Percentiles rank a stretch among this genome's conserved stretches.
phyloP scores from a whole-genome alignment of 2,329 filamentous ascomycete species.

The Bertia moriformis region DNA sequence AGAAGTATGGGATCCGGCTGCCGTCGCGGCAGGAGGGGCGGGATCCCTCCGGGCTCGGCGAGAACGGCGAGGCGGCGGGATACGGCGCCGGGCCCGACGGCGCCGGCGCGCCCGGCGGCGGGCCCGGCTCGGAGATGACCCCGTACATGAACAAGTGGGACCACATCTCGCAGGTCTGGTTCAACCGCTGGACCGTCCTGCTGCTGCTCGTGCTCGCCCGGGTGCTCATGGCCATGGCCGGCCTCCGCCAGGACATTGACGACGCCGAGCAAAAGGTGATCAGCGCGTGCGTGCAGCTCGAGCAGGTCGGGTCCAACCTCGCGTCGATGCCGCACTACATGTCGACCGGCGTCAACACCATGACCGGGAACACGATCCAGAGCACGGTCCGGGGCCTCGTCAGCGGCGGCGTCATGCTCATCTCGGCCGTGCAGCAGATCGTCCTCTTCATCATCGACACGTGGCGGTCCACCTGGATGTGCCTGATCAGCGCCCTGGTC shows the following conservation, averaged over 20 bases:
- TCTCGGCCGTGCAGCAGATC: slow-evolving; percentile 52
- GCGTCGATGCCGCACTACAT: slow-evolving; percentile 59
- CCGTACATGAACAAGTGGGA: slow-evolving; percentile 55
- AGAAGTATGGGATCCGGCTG: too few species aligned
- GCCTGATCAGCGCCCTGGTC: slow-evolving; percentile 52
- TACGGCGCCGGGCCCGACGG: not conserved
- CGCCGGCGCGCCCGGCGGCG: too few species aligned
- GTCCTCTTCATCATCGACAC: slow-evolving; percentile 52
- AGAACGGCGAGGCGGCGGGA: not conserved
- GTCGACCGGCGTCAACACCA: slow-evolving; percentile 46
- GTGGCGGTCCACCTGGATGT: slow-evolving; percentile 51
- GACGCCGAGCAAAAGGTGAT: slow-evolving; percentile 47
- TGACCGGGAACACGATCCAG: slow-evolving; percentile 46
- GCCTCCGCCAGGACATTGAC: slow-evolving; percentile 38
- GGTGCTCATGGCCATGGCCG: slow-evolving; percentile 41
- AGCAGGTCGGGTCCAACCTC: slow-evolving; percentile 53
- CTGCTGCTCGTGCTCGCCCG: slow-evolving; percentile 49
- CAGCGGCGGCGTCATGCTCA: slow-evolving; percentile 39
- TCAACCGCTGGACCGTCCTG: slow-evolving; percentile 58
- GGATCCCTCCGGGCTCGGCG: too few species aligned
- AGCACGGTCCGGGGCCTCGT: slow-evolving; percentile 46
- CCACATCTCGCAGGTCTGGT: slow-evolving; percentile 57
- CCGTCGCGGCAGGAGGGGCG: not conserved
- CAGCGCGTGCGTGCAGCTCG: slow-evolving; percentile 49
- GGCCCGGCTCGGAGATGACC: slow-evolving; percentile 32